phyloP scores from a whole-genome alignment of 2,329 filamentous ascomycete genomes.

The Stemphylium beticola region DNA sequence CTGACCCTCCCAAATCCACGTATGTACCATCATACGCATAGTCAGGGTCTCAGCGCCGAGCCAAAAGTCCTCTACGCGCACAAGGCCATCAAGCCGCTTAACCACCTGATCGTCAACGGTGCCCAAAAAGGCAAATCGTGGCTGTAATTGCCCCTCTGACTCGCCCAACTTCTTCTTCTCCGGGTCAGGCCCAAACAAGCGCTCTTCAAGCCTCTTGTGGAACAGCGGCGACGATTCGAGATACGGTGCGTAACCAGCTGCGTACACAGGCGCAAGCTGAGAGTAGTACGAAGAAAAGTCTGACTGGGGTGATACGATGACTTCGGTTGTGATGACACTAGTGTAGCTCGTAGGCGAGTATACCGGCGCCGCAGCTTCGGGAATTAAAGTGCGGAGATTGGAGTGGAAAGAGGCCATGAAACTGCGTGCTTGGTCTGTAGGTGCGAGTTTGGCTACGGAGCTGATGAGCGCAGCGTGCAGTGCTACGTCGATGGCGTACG shows the following conservation, averaged over 20 bases:
- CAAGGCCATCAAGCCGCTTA: constrained; percentile 22
- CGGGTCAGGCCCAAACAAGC: background rate
- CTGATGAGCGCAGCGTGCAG: constrained; percentile 28
- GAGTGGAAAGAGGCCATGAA: constrained; percentile 36
- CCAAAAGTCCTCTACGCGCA: constrained; percentile 31
- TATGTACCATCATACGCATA: constrained; percentile 34
- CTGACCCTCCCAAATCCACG: constrained; percentile 29
- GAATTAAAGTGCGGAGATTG: constrained; percentile 30
- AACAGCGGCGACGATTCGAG: constrained; percentile 24
- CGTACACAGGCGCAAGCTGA: constrained; percentile 29
- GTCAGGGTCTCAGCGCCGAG: constrained; percentile 30
- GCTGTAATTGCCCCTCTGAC: constrained; percentile 21
- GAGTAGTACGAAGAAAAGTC: constrained; percentile 24
- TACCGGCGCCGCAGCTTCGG: constrained; percentile 21
- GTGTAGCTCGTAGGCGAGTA: constrained; percentile 28
- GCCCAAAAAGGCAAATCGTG: constrained; percentile 27
- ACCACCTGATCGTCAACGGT: constrained; percentile 25
- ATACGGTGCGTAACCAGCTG: constrained; percentile 24
- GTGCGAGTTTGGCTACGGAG: constrained; percentile 20
- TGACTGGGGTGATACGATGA: constrained; percentile 25
- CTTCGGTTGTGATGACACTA: constrained; percentile 27
- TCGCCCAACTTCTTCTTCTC: constrained; percentile 10
- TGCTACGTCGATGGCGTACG: constrained; percentile 15
- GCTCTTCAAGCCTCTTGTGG: constrained; percentile 27
- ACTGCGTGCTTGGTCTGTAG: constrained; percentile 18